Evolutionary conservation across 768 basidiomycete genomes (phyloP).

Genomic region (Termitomyces sp.): DNA sequence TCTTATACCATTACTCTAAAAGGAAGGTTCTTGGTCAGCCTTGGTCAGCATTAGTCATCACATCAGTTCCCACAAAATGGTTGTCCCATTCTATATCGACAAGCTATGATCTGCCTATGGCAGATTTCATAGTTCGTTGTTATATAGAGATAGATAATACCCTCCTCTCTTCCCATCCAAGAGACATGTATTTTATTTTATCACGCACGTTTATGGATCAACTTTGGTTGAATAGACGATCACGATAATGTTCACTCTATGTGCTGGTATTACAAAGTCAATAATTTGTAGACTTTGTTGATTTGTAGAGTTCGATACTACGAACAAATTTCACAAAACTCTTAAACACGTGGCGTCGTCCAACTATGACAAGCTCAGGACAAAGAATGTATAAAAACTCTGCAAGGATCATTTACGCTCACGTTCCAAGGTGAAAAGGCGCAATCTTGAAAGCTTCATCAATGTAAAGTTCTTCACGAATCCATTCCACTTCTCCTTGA

Average conservation of each 20-base stretch:
- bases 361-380: not conserved
- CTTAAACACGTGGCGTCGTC: not conserved
- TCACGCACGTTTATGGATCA: not conserved
- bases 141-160: too few relatives aligned
- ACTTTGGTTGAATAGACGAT: not conserved
- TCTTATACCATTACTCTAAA: too few relatives aligned
- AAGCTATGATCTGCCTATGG: too few relatives aligned
- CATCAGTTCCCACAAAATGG: too few relatives aligned
- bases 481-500: constrained; percentile 30
- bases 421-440: constrained; percentile 40
- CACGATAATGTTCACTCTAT: not conserved
- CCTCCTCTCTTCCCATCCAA: not conserved
- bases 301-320: not conserved
- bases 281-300: not conserved
- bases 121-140: too few relatives aligned
- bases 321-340: not conserved
- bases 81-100: too few relatives aligned
- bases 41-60: too few relatives aligned
- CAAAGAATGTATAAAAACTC: not conserved
- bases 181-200: not conserved
- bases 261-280: not conserved
- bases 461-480: constrained; percentile 26
- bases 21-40: too few relatives aligned
- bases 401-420: constrained; percentile 18
- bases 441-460: constrained; percentile 29